phyloP scores from a whole-genome alignment of 805 yeast genomes.

The Cyberlindnera suaveolens region DNA sequence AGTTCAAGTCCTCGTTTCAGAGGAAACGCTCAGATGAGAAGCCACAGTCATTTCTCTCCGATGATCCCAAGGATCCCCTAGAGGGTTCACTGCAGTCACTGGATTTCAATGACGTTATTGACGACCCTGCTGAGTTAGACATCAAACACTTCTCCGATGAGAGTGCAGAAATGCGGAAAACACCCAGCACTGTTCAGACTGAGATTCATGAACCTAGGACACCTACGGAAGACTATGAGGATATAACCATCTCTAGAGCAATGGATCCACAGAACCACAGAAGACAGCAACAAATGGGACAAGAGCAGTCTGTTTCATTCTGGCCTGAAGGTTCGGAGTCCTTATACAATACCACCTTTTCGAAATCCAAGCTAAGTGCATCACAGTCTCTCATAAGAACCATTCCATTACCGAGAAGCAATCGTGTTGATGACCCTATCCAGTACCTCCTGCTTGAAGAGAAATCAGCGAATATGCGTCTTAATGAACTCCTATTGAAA shows the following conservation, averaged over 20 bases:
- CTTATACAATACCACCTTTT: not conserved
- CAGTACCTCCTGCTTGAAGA: slow-evolving; percentile 17
- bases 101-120: not conserved
- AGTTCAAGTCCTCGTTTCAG: too few relatives aligned
- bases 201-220: slow-evolving; percentile 1
- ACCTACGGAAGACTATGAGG: slow-evolving; percentile 2
- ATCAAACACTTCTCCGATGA: slow-evolving; percentile 3
- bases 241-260: slow-evolving; percentile 1
- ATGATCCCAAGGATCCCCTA: not conserved
- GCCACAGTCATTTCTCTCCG: too few relatives aligned
- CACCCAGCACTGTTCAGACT: not conserved
- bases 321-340: slow-evolving; percentile 3
- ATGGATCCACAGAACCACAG: not conserved
- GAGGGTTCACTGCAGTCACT: not conserved
- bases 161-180: not conserved
- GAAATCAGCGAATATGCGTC: slow-evolving; percentile 9
- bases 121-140: slow-evolving; percentile 2
- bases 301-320: not conserved
- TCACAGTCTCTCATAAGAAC: not conserved
- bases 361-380: not conserved
- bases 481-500: slow-evolving; percentile 11
- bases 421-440: slow-evolving; percentile 8
- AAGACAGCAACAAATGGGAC: not conserved
- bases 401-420: not conserved
- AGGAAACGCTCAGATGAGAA: too few relatives aligned